Base-by-base conservation (phyloP, 2,329 filamentous ascomycete species). In the Xylaria sp. region DNA sequence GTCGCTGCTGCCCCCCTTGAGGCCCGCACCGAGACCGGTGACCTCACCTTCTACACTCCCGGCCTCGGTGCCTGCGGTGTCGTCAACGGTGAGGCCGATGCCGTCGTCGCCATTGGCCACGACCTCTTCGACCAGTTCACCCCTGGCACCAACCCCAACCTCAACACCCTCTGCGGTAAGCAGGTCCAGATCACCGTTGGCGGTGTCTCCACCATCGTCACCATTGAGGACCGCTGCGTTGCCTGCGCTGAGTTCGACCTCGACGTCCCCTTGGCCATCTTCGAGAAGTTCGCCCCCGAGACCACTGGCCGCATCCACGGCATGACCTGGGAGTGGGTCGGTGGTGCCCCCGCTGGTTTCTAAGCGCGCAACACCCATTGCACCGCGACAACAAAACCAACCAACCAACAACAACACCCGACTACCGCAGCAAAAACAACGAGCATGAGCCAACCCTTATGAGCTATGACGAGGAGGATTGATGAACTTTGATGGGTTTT, bases 1-100 rank as follows among this genome's bases (percentile, higher is more conserved):
- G 78, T 76, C 0, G 79, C 69, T 5, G 80, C 67, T 46, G 79
- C 77, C 0, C 79, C 77, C 18, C 52, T 57, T n/a, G 19, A 54
- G 35, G 37, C 9, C 46, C 57, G 42, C 39, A 18, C 34, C 51
- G 50, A 47, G 50, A 61, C 13, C 52, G 63, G 63, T 48, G 61
- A 65, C 53, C 59, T 65, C 48, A 64, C 63, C 1, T 64, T 57
- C 59, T 64, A 63, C 59, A 6, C 63, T 4, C 59, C 62, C 1
- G 62, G 63, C 2, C 62, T 65, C 35, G 63, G 63, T 5, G 63
- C 63, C 53, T 65, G 63, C 54, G 63, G 63, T 44, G 56, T 64
- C 23, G 48, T 30, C 49, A 65, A 51, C 62, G 19, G 23, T 11
- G 62, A 65, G 55, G 7, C 11, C 16, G 63, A 65, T 54, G 48